Base-by-base conservation (phyloP, 73 alveolate genomes). In the Breviolum minutum region DNA sequence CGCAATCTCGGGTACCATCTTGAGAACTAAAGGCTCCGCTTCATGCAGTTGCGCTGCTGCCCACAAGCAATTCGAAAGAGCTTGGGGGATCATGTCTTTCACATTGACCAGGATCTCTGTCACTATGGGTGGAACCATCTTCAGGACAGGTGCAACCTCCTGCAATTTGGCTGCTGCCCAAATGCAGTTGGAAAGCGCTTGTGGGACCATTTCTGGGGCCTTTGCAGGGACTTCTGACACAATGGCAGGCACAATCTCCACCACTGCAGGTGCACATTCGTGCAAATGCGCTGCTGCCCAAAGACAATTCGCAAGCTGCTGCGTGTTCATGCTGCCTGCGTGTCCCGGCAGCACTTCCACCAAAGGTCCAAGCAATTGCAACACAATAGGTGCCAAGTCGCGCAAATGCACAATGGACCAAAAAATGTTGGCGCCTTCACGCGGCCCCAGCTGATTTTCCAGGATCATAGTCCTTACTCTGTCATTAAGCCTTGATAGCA, bases 141-240 rank as follows among this genome's bases (percentile, higher is more conserved):
- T 85, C 79, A 85, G 79, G 69, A 85, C 77, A 30, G 95, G 85
- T 54, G 66, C 66, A 22, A 74, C 95, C 27, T 87, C 62, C 26
- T 87, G 95, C n/a, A 87, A 83, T 30, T 29, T n/a, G 8, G 95
- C 95, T 40, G 61, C 66, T 6, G 95, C 95, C 82, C 69, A 87
- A 30, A 87, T 27, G 69, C 66, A 64, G 95, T 87, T 87, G 40
- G 95, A 63, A 63, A 87, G 54, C n/a, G 69, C 94, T 24, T 85
- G 94, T 6, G 94, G 94, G 14, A 61, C 73, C 94, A 85, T 85
- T 61, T 64, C 61, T 62, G 9, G 11, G 19, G 62, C 79, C 79
- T 62, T 85, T 20, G 54, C n/a, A 20, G 77, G 94, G 40, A 85
- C 63, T n/a, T 64, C 77, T n/a, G 32, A 24, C 24, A 77, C 62